Evolutionary conservation across 148 eudicot genomes (phyloP), one percentile per base, ranked within the genome.

Genomic region (Fallopia convolvulus): DNA sequence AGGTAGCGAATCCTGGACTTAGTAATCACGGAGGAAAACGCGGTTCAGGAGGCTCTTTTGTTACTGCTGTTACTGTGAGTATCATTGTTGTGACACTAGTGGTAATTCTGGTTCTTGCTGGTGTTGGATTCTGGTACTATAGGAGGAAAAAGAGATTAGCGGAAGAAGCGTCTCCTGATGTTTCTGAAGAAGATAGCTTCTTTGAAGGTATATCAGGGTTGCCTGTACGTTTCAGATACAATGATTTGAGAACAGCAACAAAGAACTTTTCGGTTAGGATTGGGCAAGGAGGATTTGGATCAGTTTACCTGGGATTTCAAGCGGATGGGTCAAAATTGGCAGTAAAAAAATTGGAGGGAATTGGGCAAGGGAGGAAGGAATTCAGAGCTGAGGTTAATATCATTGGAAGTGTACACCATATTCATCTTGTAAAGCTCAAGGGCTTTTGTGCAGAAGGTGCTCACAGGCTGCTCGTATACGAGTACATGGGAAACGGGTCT

Each of bases 251-350:
- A 74, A 81, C 82, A 1, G 99, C 97, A 3, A 95, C 98, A 1
- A 79, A 85, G 52, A 81, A 93, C 75, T 95, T 91, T 81, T 70
- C 79, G 1, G 79, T 84, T 58, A 93, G 84, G 79, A 92, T 93
- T 23, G 99, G 99, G 47, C 97, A 89, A 83, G 99, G 99, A 80
- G 99, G 98, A 41, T 95, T 95, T 66, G 99, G 98, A 0, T 91
- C 99, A 0, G 99, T 95, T 74, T 95, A 95, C 78, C 76, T 84
- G 76, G 99, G 99, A 56, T 75, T 77, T 26, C 84, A 87, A 0
- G 80, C 82, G 3, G 97, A 95, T 78, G 98, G 98, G 11, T 83
- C 94, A 0, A 78, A 79, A 8, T 8, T 95, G 21, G 98, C 97
- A 3, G 99, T 95, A 73, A 95, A 95, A 82, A 78, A 93, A 74